These are phyloP conservation scores for Thielaviopsis cerberus DNA, from an alignment of 2,329 filamentous ascomycete species.

Conservation along the genomic window DNA sequence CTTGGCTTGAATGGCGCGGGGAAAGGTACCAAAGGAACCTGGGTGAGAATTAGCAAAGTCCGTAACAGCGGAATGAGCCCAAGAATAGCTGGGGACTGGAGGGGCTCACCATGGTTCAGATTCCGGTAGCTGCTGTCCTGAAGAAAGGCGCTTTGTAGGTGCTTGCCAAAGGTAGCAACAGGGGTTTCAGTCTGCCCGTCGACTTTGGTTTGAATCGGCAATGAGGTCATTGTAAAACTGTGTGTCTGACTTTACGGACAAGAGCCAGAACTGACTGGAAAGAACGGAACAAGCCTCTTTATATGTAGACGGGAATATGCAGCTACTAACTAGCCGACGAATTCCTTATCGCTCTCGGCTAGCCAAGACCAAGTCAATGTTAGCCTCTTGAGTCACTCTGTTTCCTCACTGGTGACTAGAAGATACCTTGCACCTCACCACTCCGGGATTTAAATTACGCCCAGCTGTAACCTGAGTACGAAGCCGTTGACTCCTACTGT, in stretches of 20 bases:
- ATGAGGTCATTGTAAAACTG: neutral
- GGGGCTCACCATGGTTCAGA: constrained; percentile 52
- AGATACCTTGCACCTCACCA: neutral
- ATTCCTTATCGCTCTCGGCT: neutral
- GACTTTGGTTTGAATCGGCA: neutral
- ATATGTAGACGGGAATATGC: neutral
- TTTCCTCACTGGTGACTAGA: neutral
- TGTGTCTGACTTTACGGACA: too few species aligned
- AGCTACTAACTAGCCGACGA: neutral
- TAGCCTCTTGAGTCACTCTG: neutral
- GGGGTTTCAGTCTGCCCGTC: neutral
- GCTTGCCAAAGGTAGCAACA: constrained; percentile 5
- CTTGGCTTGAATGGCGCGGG: constrained; percentile 38
- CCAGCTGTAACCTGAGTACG: neutral
- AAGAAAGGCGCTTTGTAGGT: constrained; percentile 3
- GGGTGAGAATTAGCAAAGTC: constrained; percentile 8
- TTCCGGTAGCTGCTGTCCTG: constrained; percentile 36
- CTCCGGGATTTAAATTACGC: neutral
- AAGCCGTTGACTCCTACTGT: neutral
- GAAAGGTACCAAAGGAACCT: constrained; percentile 69
- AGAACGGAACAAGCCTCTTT: neutral
- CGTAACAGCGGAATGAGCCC: constrained; percentile 9
- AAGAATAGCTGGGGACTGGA: too few species aligned
- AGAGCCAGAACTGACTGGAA: too few species aligned
- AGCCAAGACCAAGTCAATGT: neutral